phyloP scores from a whole-genome alignment of 345 rosid genomes.

The Boechera retrofracta region DNA sequence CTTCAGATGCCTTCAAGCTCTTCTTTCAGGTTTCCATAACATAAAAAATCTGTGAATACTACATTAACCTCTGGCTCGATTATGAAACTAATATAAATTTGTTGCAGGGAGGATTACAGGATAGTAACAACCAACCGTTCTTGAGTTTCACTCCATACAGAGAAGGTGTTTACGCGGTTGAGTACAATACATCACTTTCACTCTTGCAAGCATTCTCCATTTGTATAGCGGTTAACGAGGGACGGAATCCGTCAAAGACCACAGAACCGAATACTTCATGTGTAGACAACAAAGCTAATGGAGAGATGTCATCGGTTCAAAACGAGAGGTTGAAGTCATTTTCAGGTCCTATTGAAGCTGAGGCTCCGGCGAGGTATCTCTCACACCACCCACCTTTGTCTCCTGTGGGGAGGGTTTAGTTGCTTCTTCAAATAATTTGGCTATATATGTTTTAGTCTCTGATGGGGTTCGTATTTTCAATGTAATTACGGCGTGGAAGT shows the following conservation, averaged over 20 bases:
- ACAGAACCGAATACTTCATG: conserved; percentile 33
- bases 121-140: conserved; percentile 57
- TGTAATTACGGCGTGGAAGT: conserved; percentile 44
- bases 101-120: conserved; percentile 63
- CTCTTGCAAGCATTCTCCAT: conserved; percentile 84
- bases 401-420: conserved; percentile 77
- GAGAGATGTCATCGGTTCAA: conserved; percentile 38
- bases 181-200: conserved; percentile 73
- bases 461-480: conserved; percentile 32
- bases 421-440: conserved; percentile 29
- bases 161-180: conserved; percentile 84
- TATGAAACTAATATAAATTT: conserved; percentile 1
- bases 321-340: conserved; percentile 42
- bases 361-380: conserved; percentile 57
- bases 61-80: conserved; percentile 5
- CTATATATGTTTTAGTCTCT: conserved; percentile 31
- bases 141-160: conserved; percentile 70
- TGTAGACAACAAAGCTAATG: conserved; percentile 46
- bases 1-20: conserved; percentile 58
- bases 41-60: conserved; percentile 4
- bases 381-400: conserved; percentile 71
- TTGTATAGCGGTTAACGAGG: conserved; percentile 74
- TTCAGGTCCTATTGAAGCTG: conserved; percentile 49
- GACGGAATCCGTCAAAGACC: conserved; percentile 47
- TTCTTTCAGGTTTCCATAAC: conserved; percentile 59